These are phyloP conservation scores for Pancytospora philotis DNA, from an alignment of 371 early-diverging fungal species.

Conservation along the genomic window DNA sequence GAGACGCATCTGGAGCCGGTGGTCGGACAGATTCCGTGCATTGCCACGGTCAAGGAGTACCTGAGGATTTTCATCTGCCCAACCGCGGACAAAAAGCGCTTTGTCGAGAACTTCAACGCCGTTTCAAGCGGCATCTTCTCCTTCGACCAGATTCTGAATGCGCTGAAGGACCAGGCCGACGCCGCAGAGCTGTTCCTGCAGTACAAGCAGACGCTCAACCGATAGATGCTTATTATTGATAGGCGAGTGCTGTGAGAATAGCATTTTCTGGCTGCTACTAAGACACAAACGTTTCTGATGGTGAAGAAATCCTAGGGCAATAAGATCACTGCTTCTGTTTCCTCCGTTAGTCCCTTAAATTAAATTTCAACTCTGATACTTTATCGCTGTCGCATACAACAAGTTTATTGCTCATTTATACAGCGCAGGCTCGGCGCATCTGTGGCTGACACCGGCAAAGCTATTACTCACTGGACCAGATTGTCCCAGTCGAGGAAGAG, in stretches of 20 bases:
- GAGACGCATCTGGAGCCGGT: constrained; percentile 30
- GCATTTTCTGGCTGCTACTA: too few species aligned
- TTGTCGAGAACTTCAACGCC: constrained; percentile 51
- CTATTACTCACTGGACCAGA: background rate
- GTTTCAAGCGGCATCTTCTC: constrained; percentile 47
- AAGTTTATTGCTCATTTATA: too few species aligned
- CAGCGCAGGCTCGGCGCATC: too few species aligned
- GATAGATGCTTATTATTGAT: too few species aligned
- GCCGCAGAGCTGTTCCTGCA: constrained; percentile 3
- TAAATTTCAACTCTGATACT: too few species aligned
- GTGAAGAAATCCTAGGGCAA: too few species aligned
- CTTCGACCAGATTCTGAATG: constrained; percentile 47
- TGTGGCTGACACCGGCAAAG: too few species aligned
- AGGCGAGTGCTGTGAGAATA: too few species aligned
- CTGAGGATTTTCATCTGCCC: constrained; percentile 50
- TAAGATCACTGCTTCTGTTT: too few species aligned
- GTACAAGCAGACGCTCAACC: constrained; percentile 31
- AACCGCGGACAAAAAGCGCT: constrained; percentile 25
- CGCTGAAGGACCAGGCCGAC: constrained; percentile 11
- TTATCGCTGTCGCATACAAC: too few species aligned
- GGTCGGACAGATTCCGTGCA: constrained; percentile 4
- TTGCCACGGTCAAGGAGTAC: constrained; percentile 48
- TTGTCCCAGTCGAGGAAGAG: background rate
- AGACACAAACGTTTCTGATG: too few species aligned
- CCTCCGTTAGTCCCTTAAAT: too few species aligned